Evolutionary conservation across 345 rosid genomes (phyloP).

Genomic region (Corchorus olitorius): DNA sequence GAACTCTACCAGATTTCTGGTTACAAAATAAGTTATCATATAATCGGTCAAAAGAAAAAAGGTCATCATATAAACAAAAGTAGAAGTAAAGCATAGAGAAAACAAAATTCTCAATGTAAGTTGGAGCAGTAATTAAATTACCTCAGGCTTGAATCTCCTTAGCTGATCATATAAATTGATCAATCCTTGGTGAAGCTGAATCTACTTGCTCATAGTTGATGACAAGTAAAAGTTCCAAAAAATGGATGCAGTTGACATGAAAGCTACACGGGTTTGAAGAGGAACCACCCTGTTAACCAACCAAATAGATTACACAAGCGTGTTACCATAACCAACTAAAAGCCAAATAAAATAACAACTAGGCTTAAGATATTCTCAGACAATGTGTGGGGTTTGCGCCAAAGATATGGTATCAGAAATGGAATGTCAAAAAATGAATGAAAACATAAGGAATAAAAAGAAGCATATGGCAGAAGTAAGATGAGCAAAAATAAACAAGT

Average conservation of each 20-base stretch:
- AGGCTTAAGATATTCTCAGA: neutral
- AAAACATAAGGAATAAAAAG: neutral
- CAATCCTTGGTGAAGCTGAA: slow-evolving; percentile 3
- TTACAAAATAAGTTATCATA: neutral
- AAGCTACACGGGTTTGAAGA: slow-evolving; percentile 94
- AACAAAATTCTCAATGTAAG: slow-evolving; percentile 6
- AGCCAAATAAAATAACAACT: slow-evolving; percentile 4
- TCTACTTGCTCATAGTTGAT: slow-evolving; percentile 80
- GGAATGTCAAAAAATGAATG: neutral
- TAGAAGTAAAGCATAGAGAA: neutral
- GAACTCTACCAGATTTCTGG: slow-evolving; percentile 8
- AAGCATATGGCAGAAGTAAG: neutral
- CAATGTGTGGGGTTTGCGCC: neutral
- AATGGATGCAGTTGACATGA: slow-evolving; percentile 89
- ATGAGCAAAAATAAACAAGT: neutral
- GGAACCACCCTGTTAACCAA: slow-evolving; percentile 72
- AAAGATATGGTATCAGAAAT: neutral
- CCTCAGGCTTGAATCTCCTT: slow-evolving; percentile 11
- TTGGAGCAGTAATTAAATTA: neutral
- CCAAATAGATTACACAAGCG: slow-evolving; percentile 3
- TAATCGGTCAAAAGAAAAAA: no score
- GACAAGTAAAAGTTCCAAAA: slow-evolving; percentile 93
- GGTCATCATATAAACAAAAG: neutral
- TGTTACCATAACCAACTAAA: neutral
- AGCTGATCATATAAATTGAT: neutral